Base-by-base conservation (phyloP, 257 asterid genomes). In the Marsdenia floribunda region DNA sequence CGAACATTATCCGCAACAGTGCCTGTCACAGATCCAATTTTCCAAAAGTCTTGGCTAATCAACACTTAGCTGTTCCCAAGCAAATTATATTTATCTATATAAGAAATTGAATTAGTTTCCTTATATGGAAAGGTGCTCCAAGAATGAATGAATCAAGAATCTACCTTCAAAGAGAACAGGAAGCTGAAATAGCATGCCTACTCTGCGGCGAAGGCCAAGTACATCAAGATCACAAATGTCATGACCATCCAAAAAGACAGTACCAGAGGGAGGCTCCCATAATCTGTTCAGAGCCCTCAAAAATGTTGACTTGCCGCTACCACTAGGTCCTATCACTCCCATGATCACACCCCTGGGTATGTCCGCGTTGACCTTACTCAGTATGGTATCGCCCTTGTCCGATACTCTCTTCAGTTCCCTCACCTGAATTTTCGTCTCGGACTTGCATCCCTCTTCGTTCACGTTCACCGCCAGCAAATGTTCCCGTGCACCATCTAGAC, bases 291-390 rank as follows among this genome's bases (percentile, higher is more conserved):
- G 82, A 46, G 96, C 91, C 84, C 97, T 81, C 74, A 89, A 80
- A 58, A 89, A 80, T 7, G 93, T 89, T 10, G 97, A 91, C 78
- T 91, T 91, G 29, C 97, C 96, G 49, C 97, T 89, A 15, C 96
- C 96, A 74, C 96, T 91, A 3, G 97, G 97, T 19, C 97, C 96
- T 53, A 91, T 88, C 42, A 91, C 85, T 26, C 97, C 97, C 89
- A 88, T 84, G 73, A 89, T 88, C 54, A 85, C 76, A 53, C 92
- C 96, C 84, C 72, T 87, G 50, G 90, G 92, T 66, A 88, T 87
- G 76, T 88, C 88, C 70, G 81, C 60, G 81, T 77, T 86, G 79
- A 90, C 85, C 77, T 81, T 87, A 73, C 71, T 86, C 80, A 90
- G 79, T 70, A 91, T 81, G 15, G 73, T 79, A 26, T 75, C 85